phyloP scores from a whole-genome alignment of 257 asterid genomes.

The Capsicum rhomboideum region DNA sequence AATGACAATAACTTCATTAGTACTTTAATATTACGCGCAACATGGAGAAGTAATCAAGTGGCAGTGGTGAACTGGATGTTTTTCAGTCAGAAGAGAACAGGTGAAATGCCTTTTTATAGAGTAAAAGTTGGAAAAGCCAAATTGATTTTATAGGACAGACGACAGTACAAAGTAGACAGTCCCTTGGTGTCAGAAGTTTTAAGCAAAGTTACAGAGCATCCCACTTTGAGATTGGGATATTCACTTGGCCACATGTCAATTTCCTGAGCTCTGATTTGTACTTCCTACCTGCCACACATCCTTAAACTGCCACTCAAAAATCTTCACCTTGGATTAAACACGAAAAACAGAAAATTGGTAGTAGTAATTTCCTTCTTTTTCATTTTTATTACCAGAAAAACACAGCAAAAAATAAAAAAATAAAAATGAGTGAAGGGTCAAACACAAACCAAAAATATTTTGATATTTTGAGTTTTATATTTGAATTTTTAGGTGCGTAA shows the following conservation, averaged over 20 bases:
- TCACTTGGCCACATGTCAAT: conserved; percentile 21
- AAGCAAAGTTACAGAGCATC: not conserved
- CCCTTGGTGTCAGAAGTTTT: conserved; percentile 3
- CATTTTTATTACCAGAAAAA: not conserved
- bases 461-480: no score
- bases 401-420: not conserved
- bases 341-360: not conserved
- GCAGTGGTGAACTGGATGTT: not conserved
- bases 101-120: not conserved
- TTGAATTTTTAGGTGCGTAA: no score
- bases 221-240: not conserved
- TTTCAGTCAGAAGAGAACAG: not conserved
- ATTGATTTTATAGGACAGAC: not conserved
- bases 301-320: not conserved
- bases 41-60: not conserved
- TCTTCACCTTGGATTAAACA: conserved; percentile 8
- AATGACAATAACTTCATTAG: no score
- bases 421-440: not conserved
- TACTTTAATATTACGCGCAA: not conserved
- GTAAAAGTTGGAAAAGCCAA: not conserved
- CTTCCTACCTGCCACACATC: conserved; percentile 17
- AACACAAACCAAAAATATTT: no score
- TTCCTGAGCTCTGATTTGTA: not conserved
- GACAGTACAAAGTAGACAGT: not conserved
- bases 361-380: not conserved